Base-by-base conservation (phyloP, 129 eudicot species). In the Lactuca saligna region DNA sequence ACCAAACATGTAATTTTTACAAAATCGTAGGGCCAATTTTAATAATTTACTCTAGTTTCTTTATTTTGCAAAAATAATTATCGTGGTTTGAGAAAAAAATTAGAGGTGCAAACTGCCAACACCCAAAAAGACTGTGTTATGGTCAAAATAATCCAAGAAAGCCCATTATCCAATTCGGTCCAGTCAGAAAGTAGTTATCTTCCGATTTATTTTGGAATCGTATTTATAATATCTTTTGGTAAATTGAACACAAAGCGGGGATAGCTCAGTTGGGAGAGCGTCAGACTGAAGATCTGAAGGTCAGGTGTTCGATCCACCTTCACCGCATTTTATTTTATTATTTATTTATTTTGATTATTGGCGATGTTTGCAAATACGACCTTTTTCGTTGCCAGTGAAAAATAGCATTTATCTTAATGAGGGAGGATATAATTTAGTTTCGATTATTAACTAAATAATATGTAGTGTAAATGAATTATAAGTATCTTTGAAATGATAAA, bases 211-310 rank as follows among this genome's bases (percentile, higher is more conserved):
- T 63, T 93, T 91, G 74, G 0, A 14, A 2, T 2, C 4, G 13
- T 37, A 46, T 35, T 4, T 25, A 25, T 25, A 25, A 25, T 8
- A 54, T 6, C 6, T 0, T 46, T 0, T 0, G 8, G 10, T 34
- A 41, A 77, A 3, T 0, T 0, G 2, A 0, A 0, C 0, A 8
- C 31, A 0, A 3, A 5, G 91, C 93, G 90, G 92, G 92, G 95
- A 90, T 86, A 84, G 95, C 97, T 86, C 91, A 87, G 97, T 87
- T 90, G 95, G 92, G 92, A 86, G 92, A 89, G 92, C 92, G 90
- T 83, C 86, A 86, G 96, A 89, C 92, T 86, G 86, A 25, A 25
- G 29, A 25, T 25, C 29, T 25, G 29, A 90, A 87, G 95, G 91
- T 85, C 97, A 71, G 83, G 95, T 87, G 95, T 85, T 87, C 88